Percentiles rank a stretch among this genome's conserved stretches.
These are phyloP conservation scores for Castanospermum australe DNA, from an alignment of 306 rosid genomes.

Conservation along the genomic window DNA sequence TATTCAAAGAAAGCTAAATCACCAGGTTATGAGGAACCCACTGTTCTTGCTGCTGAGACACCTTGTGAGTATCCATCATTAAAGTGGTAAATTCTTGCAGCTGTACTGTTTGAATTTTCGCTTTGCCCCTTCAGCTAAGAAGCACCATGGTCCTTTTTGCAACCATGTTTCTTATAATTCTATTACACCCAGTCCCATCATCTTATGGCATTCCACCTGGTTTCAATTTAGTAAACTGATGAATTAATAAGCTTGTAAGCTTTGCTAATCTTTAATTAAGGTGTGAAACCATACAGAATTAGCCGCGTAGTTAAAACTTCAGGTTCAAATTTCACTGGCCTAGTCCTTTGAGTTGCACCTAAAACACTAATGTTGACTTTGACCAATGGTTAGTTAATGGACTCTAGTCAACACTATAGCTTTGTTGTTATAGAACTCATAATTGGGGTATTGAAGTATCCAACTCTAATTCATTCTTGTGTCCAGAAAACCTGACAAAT, in stretches of 20 bases:
- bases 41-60: conserved; percentile 84
- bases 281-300: neutral
- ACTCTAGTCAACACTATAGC: neutral
- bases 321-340: neutral
- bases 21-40: conserved; percentile 72
- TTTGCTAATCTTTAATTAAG: neutral
- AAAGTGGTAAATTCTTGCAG: conserved; percentile 16
- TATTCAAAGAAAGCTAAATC: conserved; percentile 45
- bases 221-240: neutral
- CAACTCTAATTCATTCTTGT: neutral
- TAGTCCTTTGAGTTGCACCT: neutral
- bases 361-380: neutral
- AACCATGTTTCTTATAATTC: neutral
- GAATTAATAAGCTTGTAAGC: neutral
- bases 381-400: neutral
- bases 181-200: neutral
- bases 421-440: neutral
- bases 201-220: neutral
- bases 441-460: neutral
- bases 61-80: conserved; percentile 71
- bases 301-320: neutral
- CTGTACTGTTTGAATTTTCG: conserved; percentile 23
- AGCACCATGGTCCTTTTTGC: neutral
- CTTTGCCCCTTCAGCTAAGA: neutral
- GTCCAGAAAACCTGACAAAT: too few relatives aligned